Base-by-base conservation (phyloP, 1,284 basidiomycete species). In the Cutaneotrichosporon sp. region DNA sequence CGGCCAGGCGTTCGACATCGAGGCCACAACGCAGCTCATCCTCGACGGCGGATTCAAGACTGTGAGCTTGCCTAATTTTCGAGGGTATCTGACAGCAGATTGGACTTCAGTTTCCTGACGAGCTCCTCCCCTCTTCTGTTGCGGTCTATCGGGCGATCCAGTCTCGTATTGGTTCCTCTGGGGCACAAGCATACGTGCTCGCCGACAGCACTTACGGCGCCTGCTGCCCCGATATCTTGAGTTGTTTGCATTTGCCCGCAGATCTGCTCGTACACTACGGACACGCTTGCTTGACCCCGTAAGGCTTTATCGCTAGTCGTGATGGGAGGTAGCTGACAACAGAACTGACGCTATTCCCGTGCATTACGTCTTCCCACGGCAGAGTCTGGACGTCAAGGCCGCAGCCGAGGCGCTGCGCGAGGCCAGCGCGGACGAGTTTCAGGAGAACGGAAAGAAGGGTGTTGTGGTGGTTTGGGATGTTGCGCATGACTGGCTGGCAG, bases 141-240 rank as follows among this genome's bases (percentile, higher is more conserved):
- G 85, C 86, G 1, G 84, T 97, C n/a, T 96, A 85, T 67, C 80
- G 82, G 38, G 74, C 77, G 2, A 79, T 98, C 26, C 87, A 85
- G 66, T 67, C 67, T 4, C 70, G 70, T 48, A 75, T 88, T 53
- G 84, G 39, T 7, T 38, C 41, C 27, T 59, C 57, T 8, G 70
- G 61, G 8, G 71, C 68, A 20, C 74, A 93, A 61, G 78, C 91
- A 24, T 97, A 93, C 68, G 86, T 97, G 5, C 80, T 97, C 17
- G 93, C 93, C 12, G 94, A 97, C 75, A 97, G 93, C 24, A 96
- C 92, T 25, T 97, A 97, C 72, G 94, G 93, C 70, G 92, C 88
- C 65, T 99, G 94, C 69, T 98, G 94, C 68, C 91, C 96, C 4
- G 96, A 99, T 69, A 89, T 97, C 65, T 87, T 98, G 4, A 88